These are phyloP conservation scores for Porcisia deanei DNA, from an alignment of 208 protist species.

Conservation along the genomic window DNA sequence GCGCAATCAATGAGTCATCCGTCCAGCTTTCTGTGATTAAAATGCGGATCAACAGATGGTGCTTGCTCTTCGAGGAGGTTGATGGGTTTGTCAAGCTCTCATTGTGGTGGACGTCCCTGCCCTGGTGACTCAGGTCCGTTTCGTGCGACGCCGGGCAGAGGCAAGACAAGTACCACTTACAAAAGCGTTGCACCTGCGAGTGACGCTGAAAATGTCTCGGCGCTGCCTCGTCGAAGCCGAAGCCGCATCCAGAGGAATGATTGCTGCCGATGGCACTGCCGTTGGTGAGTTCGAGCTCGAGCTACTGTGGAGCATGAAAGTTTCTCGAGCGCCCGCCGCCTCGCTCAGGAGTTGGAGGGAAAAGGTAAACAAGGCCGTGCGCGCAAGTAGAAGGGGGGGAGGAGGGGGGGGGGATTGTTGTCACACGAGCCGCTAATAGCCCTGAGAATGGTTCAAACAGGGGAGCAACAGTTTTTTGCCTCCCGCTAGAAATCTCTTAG, in stretches of 20 bases:
- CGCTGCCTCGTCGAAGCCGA: neutral
- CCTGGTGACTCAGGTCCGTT: neutral
- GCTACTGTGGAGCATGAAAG: no score
- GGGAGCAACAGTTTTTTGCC: neutral
- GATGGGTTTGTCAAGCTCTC: neutral
- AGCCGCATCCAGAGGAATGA: no score
- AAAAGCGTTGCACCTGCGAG: conserved; percentile 17
- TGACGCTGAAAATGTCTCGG: neutral
- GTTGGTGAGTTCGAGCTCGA: no score
- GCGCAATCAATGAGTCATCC: conserved; percentile 43
- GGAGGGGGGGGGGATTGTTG: neutral
- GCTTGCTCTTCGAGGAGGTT: neutral
- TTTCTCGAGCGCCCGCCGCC: no score
- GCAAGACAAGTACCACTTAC: conserved; percentile 41
- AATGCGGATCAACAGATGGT: conserved; percentile 36
- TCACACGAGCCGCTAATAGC: neutral
- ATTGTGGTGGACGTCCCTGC: neutral
- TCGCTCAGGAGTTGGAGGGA: no score
- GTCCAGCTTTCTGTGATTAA: conserved; percentile 45
- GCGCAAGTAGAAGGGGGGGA: neutral
- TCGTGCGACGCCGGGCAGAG: conserved; percentile 30
- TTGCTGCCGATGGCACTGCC: no score
- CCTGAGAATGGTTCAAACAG: neutral
- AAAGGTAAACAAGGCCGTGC: no score
- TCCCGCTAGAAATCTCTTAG: neutral